Base-by-base conservation (phyloP, 441 rosid genomes). In the Erysimum cheiri region DNA sequence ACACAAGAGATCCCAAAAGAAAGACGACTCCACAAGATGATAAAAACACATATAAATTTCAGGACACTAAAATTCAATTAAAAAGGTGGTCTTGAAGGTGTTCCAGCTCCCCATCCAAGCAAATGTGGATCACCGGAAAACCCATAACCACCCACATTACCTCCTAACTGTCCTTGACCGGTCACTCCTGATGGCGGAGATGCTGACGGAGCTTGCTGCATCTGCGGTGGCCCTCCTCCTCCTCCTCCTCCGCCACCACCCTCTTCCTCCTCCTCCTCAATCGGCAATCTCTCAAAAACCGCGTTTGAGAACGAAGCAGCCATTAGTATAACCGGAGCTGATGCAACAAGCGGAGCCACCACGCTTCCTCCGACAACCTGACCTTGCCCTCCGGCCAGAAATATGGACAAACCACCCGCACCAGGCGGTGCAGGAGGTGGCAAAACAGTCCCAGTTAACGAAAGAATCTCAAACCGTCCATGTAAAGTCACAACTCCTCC, bases 381-480 rank as follows among this genome's bases (percentile, higher is more conserved):
- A 6, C 91, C 91, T 64, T 82, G 86, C 50, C 83, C 91, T 6
- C 91, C 88, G 0, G 91, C 77, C 76, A 87, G 28, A 57, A 81
- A 87, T 63, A 87, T 85, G 1, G 88, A 80, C 68, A 87, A 13
- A 6, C 91, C 88, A 5, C 91, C 88, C 0, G 88, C 89, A 13
- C 86, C 78, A 0, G 92, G 91, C 1, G 92, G 92, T 14, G 91
- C 96, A 0, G 96, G 92, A 1, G 96, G 96, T 53, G 96, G 96
- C 64, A 89, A 83, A 43, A 84, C 88, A 1, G 96, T 89, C 14
- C 96, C 96, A 7, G 91, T 71, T 11, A 89, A 75, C 1, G 96
- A 89, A 50, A 87, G 85, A 67, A 89, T 89, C 80, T 89, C 96
- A 57, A 89, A 89, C 81, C 96, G 80, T 31, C 96, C 96, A 73